phyloP scores from a whole-genome alignment of 768 basidiomycete genomes.

The Strobilomyces echinocephalus region DNA sequence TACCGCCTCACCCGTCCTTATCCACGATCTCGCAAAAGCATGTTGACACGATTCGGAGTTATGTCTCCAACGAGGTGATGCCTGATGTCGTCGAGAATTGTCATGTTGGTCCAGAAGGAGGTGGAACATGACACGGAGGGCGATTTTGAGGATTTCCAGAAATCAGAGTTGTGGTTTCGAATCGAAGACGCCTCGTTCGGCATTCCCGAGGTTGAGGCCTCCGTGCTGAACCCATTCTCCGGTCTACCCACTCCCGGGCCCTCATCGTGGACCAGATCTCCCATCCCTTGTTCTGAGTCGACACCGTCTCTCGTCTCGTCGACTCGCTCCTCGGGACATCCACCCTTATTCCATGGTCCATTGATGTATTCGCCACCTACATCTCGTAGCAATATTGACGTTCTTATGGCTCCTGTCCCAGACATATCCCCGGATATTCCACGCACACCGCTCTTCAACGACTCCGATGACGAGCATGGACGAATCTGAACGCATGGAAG shows the following conservation, averaged over 20 bases:
- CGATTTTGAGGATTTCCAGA: conserved; percentile 85
- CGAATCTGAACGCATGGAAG: conserved; percentile 86
- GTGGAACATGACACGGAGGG: conserved; percentile 87
- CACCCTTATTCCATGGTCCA: conserved; percentile 18
- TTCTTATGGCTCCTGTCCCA: conserved; percentile 71
- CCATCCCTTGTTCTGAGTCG: conserved; percentile 34
- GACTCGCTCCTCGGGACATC: conserved; percentile 10
- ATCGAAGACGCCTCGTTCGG: conserved; percentile 58
- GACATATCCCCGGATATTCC: conserved; percentile 49
- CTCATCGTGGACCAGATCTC: conserved; percentile 7
- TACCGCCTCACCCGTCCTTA: conserved; percentile 53
- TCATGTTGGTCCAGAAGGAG: conserved; percentile 80
- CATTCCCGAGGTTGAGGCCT: conserved; percentile 6
- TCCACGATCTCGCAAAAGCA: conserved; percentile 66
- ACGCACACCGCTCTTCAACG: conserved; percentile 75
- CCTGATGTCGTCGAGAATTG: conserved; percentile 40
- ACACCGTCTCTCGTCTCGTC: conserved; percentile 29
- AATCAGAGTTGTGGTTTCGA: conserved; percentile 90
- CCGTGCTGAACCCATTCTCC: conserved; percentile 7
- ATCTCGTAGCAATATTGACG: conserved; percentile 57
- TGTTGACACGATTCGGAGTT: conserved; percentile 62
- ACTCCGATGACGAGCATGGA: conserved; percentile 66
- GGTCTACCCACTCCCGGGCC: background rate
- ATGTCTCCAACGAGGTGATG: conserved; percentile 48
- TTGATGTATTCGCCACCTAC: conserved; percentile 15